Conservation (phyloP, 2,329 filamentous ascomycete species). For the Pseudogymnoascus sp. region DNA sequence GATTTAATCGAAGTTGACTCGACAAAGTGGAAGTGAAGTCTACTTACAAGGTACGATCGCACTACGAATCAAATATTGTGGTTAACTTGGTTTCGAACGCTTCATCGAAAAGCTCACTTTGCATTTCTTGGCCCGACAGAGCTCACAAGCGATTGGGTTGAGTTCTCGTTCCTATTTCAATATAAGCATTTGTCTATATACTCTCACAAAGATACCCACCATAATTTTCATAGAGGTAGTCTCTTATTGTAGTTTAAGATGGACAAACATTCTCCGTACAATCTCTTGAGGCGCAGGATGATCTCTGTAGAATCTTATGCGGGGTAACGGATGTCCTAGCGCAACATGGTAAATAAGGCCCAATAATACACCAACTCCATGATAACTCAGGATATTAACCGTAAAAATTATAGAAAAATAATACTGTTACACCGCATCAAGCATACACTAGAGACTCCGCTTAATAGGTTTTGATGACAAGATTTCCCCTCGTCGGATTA, state of each 20-base stretch:
- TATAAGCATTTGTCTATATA: background rate
- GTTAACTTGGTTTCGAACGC: background rate
- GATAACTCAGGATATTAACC: background rate
- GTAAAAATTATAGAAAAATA: background rate
- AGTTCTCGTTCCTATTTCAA: background rate
- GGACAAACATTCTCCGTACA: background rate
- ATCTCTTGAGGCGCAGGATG: background rate
- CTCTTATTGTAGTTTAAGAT: background rate
- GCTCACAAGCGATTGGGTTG: constrained; percentile 9
- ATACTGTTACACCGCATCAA: background rate
- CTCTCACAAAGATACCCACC: background rate
- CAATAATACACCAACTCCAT: background rate
- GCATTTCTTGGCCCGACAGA: constrained; percentile 10
- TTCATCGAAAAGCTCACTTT: background rate
- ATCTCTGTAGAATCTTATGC: background rate
- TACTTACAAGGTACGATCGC: constrained; percentile 2
- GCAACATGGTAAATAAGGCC: background rate
- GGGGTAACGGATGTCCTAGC: background rate
- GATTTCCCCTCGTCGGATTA: background rate
- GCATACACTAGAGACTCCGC: background rate
- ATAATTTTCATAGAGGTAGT: background rate
- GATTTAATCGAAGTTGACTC: background rate
- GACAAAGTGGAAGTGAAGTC: background rate
- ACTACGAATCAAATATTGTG: background rate
- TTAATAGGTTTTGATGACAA: background rate